A percentile compares a stretch with the other conserved stretches of the same genome.
phyloP scores from a whole-genome alignment of 371 early-diverging fungal species.

The Zopfochytrium polystomum region DNA sequence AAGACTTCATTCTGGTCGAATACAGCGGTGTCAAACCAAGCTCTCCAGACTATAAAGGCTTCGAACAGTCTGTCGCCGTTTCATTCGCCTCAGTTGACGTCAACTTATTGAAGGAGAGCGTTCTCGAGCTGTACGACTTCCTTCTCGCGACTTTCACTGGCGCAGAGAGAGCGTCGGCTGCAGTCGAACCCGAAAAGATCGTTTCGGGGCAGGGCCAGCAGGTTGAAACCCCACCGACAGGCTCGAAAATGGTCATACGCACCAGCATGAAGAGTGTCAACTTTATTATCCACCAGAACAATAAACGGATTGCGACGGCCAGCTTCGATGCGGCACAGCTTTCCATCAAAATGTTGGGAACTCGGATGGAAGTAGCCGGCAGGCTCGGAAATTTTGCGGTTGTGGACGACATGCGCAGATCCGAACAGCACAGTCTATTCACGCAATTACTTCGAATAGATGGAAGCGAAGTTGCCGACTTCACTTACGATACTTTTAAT shows the following conservation, averaged over 20 bases:
- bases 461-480: conserved; percentile 83
- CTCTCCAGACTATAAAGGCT: conserved; percentile 81
- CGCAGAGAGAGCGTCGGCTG: neutral
- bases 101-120: conserved; percentile 79
- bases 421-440: conserved; percentile 1
- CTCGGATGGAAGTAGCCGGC: conserved; percentile 69
- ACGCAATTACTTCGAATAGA: conserved; percentile 74
- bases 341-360: conserved; percentile 58
- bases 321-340: conserved; percentile 71
- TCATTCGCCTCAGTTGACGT: conserved; percentile 80
- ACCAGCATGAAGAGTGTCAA: conserved; percentile 74
- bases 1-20: conserved; percentile 62
- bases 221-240: neutral
- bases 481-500: conserved; percentile 79
- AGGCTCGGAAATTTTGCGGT: conserved; percentile 82
- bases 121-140: conserved; percentile 82
- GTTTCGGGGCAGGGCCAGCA: conserved; percentile 3
- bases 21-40: conserved; percentile 68
- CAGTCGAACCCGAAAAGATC: conserved; percentile 16
- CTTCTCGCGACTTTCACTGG: conserved; percentile 78
- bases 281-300: conserved; percentile 82
- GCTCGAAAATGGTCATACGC: conserved; percentile 64
- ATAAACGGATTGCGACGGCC: conserved; percentile 71
- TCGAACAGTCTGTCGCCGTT: conserved; percentile 79
- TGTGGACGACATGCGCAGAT: conserved; percentile 44